These are phyloP conservation scores for Fusarium algeriense DNA, from an alignment of 2,329 filamentous ascomycete species.

Conservation along the genomic window DNA sequence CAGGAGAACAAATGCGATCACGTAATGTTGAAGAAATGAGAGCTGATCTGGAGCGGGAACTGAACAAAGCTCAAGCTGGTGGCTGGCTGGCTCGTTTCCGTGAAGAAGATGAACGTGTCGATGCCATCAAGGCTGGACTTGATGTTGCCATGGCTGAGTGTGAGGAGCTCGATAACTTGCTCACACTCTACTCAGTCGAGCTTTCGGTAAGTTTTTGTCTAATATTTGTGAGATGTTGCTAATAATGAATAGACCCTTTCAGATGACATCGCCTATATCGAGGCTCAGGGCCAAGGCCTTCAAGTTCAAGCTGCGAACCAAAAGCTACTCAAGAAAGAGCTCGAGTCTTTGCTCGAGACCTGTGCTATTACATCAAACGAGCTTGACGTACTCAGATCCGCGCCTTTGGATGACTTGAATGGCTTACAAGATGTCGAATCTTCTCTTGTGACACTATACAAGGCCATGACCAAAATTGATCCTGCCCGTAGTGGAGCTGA, in stretches of 20 bases:
- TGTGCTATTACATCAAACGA: slow-evolving; percentile 85
- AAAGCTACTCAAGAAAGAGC: slow-evolving; percentile 89
- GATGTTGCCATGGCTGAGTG: slow-evolving; percentile 94
- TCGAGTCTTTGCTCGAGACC: slow-evolving; percentile 89
- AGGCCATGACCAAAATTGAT: slow-evolving; percentile 93
- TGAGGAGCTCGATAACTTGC: slow-evolving; percentile 92
- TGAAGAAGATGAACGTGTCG: slow-evolving; percentile 90
- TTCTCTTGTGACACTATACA: slow-evolving; percentile 85
- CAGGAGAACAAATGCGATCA: slow-evolving; percentile 78
- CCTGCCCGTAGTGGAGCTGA: slow-evolving; percentile 74
- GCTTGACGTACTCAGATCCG: slow-evolving; percentile 78
- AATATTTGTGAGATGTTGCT: slow-evolving; percentile 10
- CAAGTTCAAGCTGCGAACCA: slow-evolving; percentile 98
- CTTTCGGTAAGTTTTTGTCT: slow-evolving; percentile 74
- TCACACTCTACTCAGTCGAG: slow-evolving; percentile 95
- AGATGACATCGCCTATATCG: slow-evolving; percentile 96
- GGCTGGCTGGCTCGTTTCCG: slow-evolving; percentile 88
- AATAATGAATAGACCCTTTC: slow-evolving; percentile 77
- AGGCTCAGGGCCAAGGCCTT: slow-evolving; percentile 95
- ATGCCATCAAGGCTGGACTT: slow-evolving; percentile 85
- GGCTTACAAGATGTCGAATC: slow-evolving; percentile 83
- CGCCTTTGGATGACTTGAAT: slow-evolving; percentile 76
- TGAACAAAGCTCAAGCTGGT: slow-evolving; percentile 90
- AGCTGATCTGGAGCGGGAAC: slow-evolving; percentile 84
- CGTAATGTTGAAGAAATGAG: slow-evolving; percentile 85